Evolutionary conservation across 1,284 basidiomycete genomes (phyloP), one percentile per base, ranked within the genome.

Genomic region (Fomitiporia mediterranea): DNA sequence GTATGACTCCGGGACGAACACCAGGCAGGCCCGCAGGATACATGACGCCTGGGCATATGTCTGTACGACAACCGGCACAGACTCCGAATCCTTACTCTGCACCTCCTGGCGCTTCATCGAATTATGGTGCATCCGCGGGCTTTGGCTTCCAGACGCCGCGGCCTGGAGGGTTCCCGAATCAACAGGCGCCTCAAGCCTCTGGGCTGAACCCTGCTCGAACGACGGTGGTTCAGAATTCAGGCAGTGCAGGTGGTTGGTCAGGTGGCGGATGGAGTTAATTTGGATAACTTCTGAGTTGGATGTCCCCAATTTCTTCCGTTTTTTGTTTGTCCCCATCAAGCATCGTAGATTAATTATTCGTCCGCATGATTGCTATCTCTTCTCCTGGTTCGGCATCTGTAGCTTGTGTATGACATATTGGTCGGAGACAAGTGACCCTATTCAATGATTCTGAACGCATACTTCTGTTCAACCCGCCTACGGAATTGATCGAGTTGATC

Each of bases 1-100:
- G 79, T n/a, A 80, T 88, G 48, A 92, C 90, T 7, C 90, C 90
- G 47, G 89, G 78, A 11, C 78, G 86, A 38, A 80, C 78, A 25
- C 82, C 83, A 13, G 73, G 63, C n/a, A 57, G 61, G 27, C 64
- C 70, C 2, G 63, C 71, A 21, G 89, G 88, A 13, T 81, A 84
- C 62, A 77, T 81, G 21, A 91, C 88, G 3, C 87, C 89, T 15
- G 87, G 89, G 2, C 84, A 82, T 64, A 74, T 82, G 70, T 91
- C 89, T 21, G 76, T 85, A 43, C 85, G 86, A 48, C 84, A 86
- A 63, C 68, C 77, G 35, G 78, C 76, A n/a, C 78, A 82, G 40
- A 89, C 87, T 43, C 87, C 88, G 13, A 90, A 91, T 63, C 86
- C 88, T 1, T 89, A 88, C 63, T 43, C 46, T 15, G 46, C 57